Evolutionary conservation across 176 grass and related monocot species (phyloP).

Genomic region (Saccharum spontaneum): DNA sequence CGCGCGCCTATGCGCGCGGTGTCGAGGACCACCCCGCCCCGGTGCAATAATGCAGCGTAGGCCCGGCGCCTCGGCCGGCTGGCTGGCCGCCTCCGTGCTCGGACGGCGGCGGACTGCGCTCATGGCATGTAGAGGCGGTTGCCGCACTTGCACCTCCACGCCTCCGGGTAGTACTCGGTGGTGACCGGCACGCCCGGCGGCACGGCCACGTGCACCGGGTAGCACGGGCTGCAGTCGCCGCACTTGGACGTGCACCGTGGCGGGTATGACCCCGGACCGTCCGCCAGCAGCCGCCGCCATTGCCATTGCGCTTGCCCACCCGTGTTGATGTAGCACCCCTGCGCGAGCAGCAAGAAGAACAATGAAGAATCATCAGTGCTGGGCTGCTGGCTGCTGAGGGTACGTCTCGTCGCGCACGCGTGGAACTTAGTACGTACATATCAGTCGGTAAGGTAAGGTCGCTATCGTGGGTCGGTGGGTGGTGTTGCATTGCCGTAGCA

Average conservation of each 20-base stretch:
- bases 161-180: slow-evolving; percentile 88
- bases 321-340: neutral
- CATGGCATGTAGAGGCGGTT: slow-evolving; percentile 83
- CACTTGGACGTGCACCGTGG: slow-evolving; percentile 76
- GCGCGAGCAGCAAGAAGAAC: neutral
- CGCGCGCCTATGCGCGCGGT: no score
- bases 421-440: neutral
- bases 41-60: slow-evolving; percentile 22
- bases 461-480: neutral
- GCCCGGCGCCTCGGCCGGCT: neutral
- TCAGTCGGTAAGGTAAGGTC: neutral
- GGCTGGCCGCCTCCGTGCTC: neutral
- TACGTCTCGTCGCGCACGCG: neutral
- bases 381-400: neutral
- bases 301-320: neutral
- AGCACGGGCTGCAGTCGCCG: slow-evolving; percentile 66
- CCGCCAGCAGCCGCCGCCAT: slow-evolving; percentile 27
- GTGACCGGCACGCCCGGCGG: slow-evolving; percentile 75
- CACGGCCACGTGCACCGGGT: slow-evolving; percentile 77
- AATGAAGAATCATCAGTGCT: neutral
- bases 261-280: slow-evolving; percentile 71
- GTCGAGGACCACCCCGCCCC: neutral
- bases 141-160: slow-evolving; percentile 86
- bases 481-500: neutral
- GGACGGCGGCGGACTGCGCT: neutral